Conservation (phyloP, 2,329 filamentous ascomycete species). For the Fusarium tupiense region DNA sequence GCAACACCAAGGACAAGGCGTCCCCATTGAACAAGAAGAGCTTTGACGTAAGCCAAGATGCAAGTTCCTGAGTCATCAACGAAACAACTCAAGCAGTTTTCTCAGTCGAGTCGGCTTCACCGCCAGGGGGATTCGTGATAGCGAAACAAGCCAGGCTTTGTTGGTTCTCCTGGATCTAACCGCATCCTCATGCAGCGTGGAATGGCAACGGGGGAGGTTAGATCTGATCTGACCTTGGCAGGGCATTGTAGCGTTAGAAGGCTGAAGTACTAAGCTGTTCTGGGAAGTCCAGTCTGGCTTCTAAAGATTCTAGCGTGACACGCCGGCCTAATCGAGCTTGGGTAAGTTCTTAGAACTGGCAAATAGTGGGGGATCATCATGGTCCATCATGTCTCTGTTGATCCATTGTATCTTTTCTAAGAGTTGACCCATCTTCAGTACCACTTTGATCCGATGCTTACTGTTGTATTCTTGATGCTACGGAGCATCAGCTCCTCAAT, state of each 20-base stretch:
- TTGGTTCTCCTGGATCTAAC: not conserved
- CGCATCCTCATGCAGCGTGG: not conserved
- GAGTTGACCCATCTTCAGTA: not conserved
- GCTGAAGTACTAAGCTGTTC: slow-evolving; percentile 18
- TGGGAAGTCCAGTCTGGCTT: slow-evolving; percentile 19
- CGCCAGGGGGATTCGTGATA: not conserved
- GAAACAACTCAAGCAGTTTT: not conserved
- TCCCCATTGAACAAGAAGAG: not conserved
- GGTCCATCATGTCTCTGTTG: not conserved
- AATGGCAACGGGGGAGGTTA: slow-evolving; percentile 1
- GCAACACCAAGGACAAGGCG: not conserved
- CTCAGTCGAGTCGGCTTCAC: slow-evolving; percentile 8
- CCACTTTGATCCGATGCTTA: not conserved
- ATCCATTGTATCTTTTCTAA: not conserved
- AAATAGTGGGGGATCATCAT: slow-evolving; percentile 20
- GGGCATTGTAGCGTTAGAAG: not conserved
- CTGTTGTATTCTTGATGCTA: fast-evolving
- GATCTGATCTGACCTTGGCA: not conserved
- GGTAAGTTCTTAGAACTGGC: not conserved
- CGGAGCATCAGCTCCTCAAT: not conserved
- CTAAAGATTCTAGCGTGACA: slow-evolving; percentile 41
- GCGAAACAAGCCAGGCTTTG: not conserved
- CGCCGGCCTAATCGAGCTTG: slow-evolving; percentile 16
- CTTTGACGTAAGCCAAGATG: slow-evolving; percentile 12
- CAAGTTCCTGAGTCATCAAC: not conserved